Percentiles rank a stretch among this genome's conserved stretches.
These are phyloP conservation scores for Colletotrichum lupini DNA, from an alignment of 2,329 filamentous ascomycete species.

Conservation along the genomic window DNA sequence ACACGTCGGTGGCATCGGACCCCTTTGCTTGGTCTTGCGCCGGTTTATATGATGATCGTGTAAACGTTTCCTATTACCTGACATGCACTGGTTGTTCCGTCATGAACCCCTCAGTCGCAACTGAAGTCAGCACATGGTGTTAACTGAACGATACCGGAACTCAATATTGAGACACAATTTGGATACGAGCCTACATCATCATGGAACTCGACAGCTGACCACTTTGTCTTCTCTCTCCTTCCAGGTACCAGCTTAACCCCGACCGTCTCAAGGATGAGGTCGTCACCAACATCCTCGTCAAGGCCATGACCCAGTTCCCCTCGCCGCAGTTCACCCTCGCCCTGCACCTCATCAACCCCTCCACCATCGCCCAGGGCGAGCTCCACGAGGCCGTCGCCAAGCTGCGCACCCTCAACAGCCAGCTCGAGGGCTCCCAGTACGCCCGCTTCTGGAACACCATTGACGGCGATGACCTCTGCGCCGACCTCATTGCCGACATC, in stretches of 20 bases:
- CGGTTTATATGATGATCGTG: slow-evolving; percentile 75
- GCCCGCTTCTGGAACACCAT: slow-evolving; percentile 91
- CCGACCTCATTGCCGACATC: slow-evolving; percentile 94
- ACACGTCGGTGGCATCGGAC: neutral
- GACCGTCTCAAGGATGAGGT: slow-evolving; percentile 97
- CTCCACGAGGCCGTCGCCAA: slow-evolving; percentile 93
- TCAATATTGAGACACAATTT: slow-evolving; percentile 65
- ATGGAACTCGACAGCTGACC: slow-evolving; percentile 6
- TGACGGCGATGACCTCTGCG: slow-evolving; percentile 94
- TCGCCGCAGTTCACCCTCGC: slow-evolving; percentile 94
- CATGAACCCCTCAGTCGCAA: slow-evolving; percentile 62
- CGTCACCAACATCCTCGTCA: slow-evolving; percentile 98
- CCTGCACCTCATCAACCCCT: slow-evolving; percentile 91
- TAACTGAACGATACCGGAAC: slow-evolving; percentile 58
- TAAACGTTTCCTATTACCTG: slow-evolving; percentile 99
- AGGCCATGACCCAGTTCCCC: slow-evolving; percentile 96
- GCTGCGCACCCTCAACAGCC: slow-evolving; percentile 83
- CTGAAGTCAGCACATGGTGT: slow-evolving; percentile 74
- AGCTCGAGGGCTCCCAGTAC: slow-evolving; percentile 93
- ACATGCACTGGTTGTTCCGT: slow-evolving; percentile 65
- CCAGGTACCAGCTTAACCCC: slow-evolving; percentile 99
- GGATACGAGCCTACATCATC: neutral
- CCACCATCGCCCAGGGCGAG: slow-evolving; percentile 73
- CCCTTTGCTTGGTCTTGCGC: slow-evolving; percentile 32
- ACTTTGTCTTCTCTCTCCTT: slow-evolving; percentile 18